These are phyloP conservation scores for Phoenix dactylifera DNA, from an alignment of 176 grass and related monocot genomes.

Conservation along the genomic window DNA sequence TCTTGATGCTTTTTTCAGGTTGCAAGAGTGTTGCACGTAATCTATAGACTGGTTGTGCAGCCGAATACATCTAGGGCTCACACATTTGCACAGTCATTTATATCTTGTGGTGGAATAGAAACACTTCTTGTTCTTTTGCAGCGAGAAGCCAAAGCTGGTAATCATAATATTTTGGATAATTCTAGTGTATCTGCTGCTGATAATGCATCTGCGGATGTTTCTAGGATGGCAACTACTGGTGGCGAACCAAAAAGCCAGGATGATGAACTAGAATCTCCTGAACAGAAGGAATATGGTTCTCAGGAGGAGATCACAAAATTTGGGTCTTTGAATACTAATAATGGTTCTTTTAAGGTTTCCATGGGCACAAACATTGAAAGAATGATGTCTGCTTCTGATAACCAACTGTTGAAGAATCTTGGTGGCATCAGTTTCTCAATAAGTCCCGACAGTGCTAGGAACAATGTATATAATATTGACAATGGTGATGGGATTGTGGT, in stretches of 20 bases:
- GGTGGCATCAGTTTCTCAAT: conserved; percentile 82
- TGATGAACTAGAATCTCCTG: conserved; percentile 36
- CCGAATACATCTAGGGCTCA: conserved; percentile 76
- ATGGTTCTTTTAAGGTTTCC: conserved; percentile 13
- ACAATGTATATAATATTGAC: conserved; percentile 91
- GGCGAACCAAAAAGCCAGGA: conserved; percentile 26
- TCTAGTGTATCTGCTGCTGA: conserved; percentile 27
- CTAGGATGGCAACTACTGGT: conserved; percentile 21
- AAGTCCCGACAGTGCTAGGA: conserved; percentile 74
- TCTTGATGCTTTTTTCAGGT: conserved; percentile 56
- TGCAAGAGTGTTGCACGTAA: conserved; percentile 88
- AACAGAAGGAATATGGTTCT: conserved; percentile 26
- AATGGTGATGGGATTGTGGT: conserved; percentile 83
- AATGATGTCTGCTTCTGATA: conserved; percentile 36
- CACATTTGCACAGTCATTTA: conserved; percentile 83
- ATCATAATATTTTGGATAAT: conserved; percentile 49
- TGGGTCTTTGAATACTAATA: conserved; percentile 27
- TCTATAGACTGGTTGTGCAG: conserved; percentile 90
- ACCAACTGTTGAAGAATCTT: conserved; percentile 62
- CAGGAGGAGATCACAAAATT: conserved; percentile 23
- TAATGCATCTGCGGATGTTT: conserved; percentile 22
- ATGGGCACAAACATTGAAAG: conserved; percentile 38
- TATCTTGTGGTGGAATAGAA: conserved; percentile 73
- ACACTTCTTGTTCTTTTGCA: conserved; percentile 94
- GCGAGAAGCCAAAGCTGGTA: conserved; percentile 71